Base-by-base conservation (phyloP, 2,329 filamentous ascomycete species). In the Stemphylium beticola region DNA sequence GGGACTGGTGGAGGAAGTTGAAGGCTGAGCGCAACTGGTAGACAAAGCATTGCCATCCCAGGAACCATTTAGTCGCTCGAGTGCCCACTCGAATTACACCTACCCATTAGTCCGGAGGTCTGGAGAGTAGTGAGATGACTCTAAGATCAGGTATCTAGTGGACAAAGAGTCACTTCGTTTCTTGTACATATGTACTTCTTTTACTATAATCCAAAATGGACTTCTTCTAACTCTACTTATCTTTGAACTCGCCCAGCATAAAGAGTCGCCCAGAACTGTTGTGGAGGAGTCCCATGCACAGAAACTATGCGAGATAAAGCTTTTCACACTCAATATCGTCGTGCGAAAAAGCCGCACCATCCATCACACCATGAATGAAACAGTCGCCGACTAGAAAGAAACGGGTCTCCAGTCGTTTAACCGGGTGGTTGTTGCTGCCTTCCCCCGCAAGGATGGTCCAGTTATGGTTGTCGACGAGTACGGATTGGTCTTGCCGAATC, bases 281-380 rank as follows among this genome's bases (percentile, higher is more conserved):
- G 14, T 10, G n/a, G 15, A 8, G n/a, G 9, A 42, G 3, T 12
- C 15, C 5, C 7, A 42, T 36, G 22, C 15, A 36, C 20, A 2
- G 8, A 4, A 36, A 17, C 45, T 34, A 55, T 17, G 41, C 44
- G 26, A 60, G 7, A 17, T 31, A 39, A 0, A 60, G 15, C 17
- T 53, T 48, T 10, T 15, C 26, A 5, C 37, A 18, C 1, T 12
- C 8, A 11, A 12, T 20, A 2, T 14, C 15, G 6, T 3, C 7
- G 11, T 41, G 18, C 12, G 49, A 31, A n/a, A 56, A 57, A 33
- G 32, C 50, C 37, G 62, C 59, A 10, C 62, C 61, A 36, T 65
- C 61, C 62, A 64, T 64, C 29, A 57, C 31, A 9, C 57, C 62
- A 33, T 64, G 56, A n/a, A 52, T 40, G 32, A 62, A 66, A 29